Conservation (phyloP, 2,329 filamentous ascomycete species). For the Epicoccum sorghinum region DNA sequence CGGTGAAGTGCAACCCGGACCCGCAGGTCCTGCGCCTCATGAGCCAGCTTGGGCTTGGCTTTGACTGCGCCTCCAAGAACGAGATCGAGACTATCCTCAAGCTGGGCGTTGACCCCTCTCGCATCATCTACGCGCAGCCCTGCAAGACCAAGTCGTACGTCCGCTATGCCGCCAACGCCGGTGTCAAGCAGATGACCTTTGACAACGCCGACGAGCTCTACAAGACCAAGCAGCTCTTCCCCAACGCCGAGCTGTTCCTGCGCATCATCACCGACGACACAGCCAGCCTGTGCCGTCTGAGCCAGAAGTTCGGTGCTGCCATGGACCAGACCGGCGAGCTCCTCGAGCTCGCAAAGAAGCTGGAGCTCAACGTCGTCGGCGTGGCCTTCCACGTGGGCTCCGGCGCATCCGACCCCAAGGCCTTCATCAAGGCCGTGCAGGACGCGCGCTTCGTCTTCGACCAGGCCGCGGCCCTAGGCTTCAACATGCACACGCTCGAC, state of each 20-base stretch:
- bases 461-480: conserved; percentile 77
- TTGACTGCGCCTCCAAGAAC: conserved; percentile 96
- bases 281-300: conserved; percentile 89
- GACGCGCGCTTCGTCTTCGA: conserved; percentile 91
- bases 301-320: conserved; percentile 95
- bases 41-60: conserved; percentile 86
- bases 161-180: conserved; percentile 81
- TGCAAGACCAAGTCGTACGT: conserved; percentile 99
- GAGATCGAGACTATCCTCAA: conserved; percentile 92
- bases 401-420: conserved; percentile 89
- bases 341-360: conserved; percentile 76
- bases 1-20: conserved; percentile 99
- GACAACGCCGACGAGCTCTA: conserved; percentile 97
- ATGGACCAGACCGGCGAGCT: conserved; percentile 81
- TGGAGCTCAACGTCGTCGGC: conserved; percentile 89
- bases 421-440: conserved; percentile 87
- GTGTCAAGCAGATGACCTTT: conserved; percentile 98
- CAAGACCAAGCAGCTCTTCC: conserved; percentile 94
- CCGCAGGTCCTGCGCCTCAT: conserved; percentile 86
- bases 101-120: conserved; percentile 81
- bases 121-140: conserved; percentile 98
- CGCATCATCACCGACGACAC: conserved; percentile 97
- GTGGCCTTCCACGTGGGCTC: conserved; percentile 99
- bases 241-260: conserved; percentile 86
- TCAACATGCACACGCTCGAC: conserved; percentile 83